A percentile compares a stretch with the other conserved stretches of the same genome.
These are phyloP conservation scores for Didymella lethalis DNA, from an alignment of 2,329 filamentous ascomycete genomes.

Conservation along the genomic window DNA sequence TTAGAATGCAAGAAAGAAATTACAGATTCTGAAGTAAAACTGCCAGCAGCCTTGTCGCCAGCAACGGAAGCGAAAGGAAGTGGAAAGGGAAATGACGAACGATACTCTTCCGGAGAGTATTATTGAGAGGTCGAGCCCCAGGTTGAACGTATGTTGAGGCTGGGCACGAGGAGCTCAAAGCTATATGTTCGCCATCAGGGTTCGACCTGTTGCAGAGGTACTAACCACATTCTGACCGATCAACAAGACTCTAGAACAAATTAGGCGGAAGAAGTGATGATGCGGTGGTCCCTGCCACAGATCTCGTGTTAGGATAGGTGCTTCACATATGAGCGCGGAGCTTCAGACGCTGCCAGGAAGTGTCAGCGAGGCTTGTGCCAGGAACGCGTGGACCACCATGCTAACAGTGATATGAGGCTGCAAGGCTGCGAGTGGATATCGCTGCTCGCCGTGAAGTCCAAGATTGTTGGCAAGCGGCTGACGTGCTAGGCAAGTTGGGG, in stretches of 20 bases:
- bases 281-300: constrained; percentile 43
- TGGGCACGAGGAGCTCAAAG: constrained; percentile 36
- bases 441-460: constrained; percentile 25
- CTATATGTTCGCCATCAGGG: constrained; percentile 42
- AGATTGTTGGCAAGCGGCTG: constrained; percentile 33
- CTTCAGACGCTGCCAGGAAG: constrained; percentile 44
- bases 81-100: constrained; percentile 30
- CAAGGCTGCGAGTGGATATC: constrained; percentile 35
- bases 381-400: constrained; percentile 27
- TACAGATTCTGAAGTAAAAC: constrained; percentile 27
- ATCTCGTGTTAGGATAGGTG: constrained; percentile 34
- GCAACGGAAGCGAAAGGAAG: constrained; percentile 41
- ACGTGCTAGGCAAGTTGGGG: constrained; percentile 29
- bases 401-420: constrained; percentile 37
- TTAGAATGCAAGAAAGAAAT: constrained; percentile 26
- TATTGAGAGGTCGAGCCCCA: constrained; percentile 30
- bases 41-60: constrained; percentile 47
- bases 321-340: constrained; percentile 43
- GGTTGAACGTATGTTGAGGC: constrained; percentile 33
- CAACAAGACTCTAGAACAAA: constrained; percentile 38
- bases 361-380: constrained; percentile 30
- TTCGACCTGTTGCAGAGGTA: constrained; percentile 27
- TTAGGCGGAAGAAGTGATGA: constrained; percentile 30
- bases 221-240: constrained; percentile 43
- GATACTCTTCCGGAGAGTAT: constrained; percentile 48